Evolutionary conservation across 164 flowering plant genomes (phyloP).

Genomic region (Taxillus chinensis): DNA sequence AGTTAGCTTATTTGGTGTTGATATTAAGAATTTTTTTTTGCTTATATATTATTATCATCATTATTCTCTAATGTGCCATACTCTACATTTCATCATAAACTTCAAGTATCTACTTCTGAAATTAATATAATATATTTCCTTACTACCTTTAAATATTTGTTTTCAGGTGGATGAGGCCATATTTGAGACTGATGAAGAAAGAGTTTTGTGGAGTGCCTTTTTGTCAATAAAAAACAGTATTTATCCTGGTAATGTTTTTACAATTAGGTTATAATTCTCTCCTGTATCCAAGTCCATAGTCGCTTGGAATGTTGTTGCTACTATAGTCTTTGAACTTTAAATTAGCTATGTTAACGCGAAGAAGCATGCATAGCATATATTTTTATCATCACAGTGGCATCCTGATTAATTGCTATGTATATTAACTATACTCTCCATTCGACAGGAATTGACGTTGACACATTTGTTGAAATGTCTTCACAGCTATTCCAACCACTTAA

Average conservation of each 20-base stretch:
- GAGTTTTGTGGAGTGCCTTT: conserved; percentile 63
- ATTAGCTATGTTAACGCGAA: no score
- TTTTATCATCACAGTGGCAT: not conserved
- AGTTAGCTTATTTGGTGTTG: no score
- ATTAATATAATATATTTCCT: no score
- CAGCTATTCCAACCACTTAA: conserved; percentile 73
- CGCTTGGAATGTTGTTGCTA: not conserved
- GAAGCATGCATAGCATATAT: not conserved
- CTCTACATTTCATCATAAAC: no score
- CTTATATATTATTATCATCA: no score
- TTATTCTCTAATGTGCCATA: no score
- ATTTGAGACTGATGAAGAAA: conserved; percentile 74
- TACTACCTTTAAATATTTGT: not conserved
- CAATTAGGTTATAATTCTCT: not conserved
- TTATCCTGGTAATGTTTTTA: conserved; percentile 43
- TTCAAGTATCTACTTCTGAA: no score
- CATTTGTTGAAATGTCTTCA: conserved; percentile 61
- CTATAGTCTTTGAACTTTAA: not conserved
- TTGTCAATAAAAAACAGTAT: conserved; percentile 45
- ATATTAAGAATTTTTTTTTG: no score
- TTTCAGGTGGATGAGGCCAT: conserved; percentile 60
- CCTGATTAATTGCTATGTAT: no score
- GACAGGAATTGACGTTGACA: conserved; percentile 75
- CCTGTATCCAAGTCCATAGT: not conserved
- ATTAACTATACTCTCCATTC: not conserved